Base-by-base conservation (phyloP, 208 protist species). In the Histomonas meleagridis region DNA sequence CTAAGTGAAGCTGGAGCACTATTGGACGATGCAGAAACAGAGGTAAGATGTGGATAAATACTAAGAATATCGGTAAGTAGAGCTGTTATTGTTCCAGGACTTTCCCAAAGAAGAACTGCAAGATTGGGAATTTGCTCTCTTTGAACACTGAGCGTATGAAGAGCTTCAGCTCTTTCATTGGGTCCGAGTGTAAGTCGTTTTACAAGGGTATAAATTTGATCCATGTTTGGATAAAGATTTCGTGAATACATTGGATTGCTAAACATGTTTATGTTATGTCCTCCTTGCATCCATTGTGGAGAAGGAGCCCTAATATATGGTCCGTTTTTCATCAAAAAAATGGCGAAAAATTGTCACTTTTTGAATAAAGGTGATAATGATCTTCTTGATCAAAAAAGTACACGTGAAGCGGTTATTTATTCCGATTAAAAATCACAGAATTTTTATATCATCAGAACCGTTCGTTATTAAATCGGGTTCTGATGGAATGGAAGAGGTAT, bases 61-160 rank as follows among this genome's bases (percentile, higher is more conserved):
- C 96, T 96, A 18, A 99, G 95, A n/a, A 95, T 93, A 93, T 99
- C 98, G 92, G 99, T 97, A 62, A 99, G 93, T 79, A 99, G 95
- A 51, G 97, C 97, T 0, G 98, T 95, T 93, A 99, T 99, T 28
- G 98, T 97, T 9, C 98, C 98, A 91, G 98, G 97, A 43, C 96
- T 97, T 94, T 98, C 96, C 98, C 98, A 99, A 62, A 99, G 92
- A 28, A 98, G 96, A 0, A 97, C 96, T 21, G 97, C 98, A 14
- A 98, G 46, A 55, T 57, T 46, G 32, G 76, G 76, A 38, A 86
- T 86, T 49, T 86, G 76, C 16, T 86, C 76, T 51, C 76, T 23
- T 10, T 86, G 76, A 9, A 86, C 18, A 55, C n/a, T 46, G 4
- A 86, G 16, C 23, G 46, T 86, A 49, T 86, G 76, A 32, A 86